A percentile compares a stretch with the other conserved stretches of the same genome.
Conservation (phyloP, 768 basidiomycete species). For the Russula abietina region DNA sequence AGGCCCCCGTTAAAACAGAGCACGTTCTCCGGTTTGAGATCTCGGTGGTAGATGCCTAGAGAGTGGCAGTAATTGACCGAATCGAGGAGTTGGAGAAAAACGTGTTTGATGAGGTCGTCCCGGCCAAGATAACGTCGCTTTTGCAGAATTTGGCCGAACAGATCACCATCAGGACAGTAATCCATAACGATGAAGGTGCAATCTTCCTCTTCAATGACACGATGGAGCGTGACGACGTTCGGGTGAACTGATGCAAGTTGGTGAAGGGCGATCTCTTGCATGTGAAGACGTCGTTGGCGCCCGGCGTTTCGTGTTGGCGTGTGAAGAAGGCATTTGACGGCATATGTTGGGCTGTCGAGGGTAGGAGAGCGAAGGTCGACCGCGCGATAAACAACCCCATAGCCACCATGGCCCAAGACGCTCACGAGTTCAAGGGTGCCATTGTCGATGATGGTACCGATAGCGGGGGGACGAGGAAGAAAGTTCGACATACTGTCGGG, state of each 20-base stretch:
- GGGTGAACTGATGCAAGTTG: slow-evolving; percentile 68
- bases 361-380: slow-evolving; percentile 42
- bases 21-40: slow-evolving; percentile 95
- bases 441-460: slow-evolving; percentile 80
- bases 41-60: slow-evolving; percentile 90
- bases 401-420: slow-evolving; percentile 88
- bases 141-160: slow-evolving; percentile 85
- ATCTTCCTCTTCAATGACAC: slow-evolving; percentile 75
- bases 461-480: slow-evolving; percentile 38
- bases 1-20: slow-evolving; percentile 76
- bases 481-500: slow-evolving; percentile 31
- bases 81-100: slow-evolving; percentile 91
- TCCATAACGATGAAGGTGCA: slow-evolving; percentile 92
- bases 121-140: slow-evolving; percentile 76
- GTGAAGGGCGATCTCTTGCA: slow-evolving; percentile 83
- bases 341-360: slow-evolving; percentile 54
- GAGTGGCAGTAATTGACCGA: slow-evolving; percentile 91
- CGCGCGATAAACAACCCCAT: slow-evolving; percentile 92
- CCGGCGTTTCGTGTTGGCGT: slow-evolving; percentile 41
- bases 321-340: slow-evolving; percentile 86
- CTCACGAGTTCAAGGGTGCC: slow-evolving; percentile 77
- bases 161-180: slow-evolving; percentile 83
- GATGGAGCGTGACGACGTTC: slow-evolving; percentile 82
- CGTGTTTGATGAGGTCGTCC: slow-evolving; percentile 75
- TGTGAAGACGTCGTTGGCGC: slow-evolving; percentile 65